A percentile compares a stretch with the other conserved stretches of the same genome.
Evolutionary conservation across 179 eudicot genomes (phyloP).

Genomic region (Drosera spatulata): DNA sequence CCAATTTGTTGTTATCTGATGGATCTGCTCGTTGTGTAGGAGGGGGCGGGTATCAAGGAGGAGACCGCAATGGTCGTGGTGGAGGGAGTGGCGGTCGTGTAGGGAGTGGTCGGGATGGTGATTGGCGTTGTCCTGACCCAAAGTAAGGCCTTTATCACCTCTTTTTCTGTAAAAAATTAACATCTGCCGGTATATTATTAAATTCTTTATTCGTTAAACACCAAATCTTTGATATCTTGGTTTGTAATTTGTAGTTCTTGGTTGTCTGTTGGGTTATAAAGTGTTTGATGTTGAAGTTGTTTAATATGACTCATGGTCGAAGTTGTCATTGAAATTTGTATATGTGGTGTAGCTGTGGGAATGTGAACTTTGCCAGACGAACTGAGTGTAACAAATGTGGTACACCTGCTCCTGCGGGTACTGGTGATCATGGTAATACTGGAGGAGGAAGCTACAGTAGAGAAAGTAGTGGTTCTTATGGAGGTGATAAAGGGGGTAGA

Average conservation of each 20-base stretch:
- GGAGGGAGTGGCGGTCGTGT: constrained; percentile 34
- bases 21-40: constrained; percentile 6
- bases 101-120: constrained; percentile 81
- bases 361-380: constrained; percentile 89
- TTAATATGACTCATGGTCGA: neutral
- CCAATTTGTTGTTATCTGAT: neutral
- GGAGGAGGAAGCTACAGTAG: constrained; percentile 32
- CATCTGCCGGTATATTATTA: neutral
- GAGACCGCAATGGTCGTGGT: constrained; percentile 32
- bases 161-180: neutral
- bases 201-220: neutral
- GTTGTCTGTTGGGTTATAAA: neutral
- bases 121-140: constrained; percentile 86
- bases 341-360: constrained; percentile 68
- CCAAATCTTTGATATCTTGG: neutral
- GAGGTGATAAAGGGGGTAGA: constrained; percentile 45
- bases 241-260: neutral
- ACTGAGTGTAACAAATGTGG: constrained; percentile 87
- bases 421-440: constrained; percentile 39
- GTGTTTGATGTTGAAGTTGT: too few relatives aligned
- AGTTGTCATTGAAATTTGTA: constrained; percentile 10
- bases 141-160: constrained; percentile 26
- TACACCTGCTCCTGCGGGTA: constrained; percentile 52
- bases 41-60: constrained; percentile 79
- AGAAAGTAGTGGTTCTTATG: constrained; percentile 32